A percentile compares a stretch with the other conserved stretches of the same genome.
phyloP scores from a whole-genome alignment of 768 basidiomycete genomes.

The Lyophyllum semitale region DNA sequence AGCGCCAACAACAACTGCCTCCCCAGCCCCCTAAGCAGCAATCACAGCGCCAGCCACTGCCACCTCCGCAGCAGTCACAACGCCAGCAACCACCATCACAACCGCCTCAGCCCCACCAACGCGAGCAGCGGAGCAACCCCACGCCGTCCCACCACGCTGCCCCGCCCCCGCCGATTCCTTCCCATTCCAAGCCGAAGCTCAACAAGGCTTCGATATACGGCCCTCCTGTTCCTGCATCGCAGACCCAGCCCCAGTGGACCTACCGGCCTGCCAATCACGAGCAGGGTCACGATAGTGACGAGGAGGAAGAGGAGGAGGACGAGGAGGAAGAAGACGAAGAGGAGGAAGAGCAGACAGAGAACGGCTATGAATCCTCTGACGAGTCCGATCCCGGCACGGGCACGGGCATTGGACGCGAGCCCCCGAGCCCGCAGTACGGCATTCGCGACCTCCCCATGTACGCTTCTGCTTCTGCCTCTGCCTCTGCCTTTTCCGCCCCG shows the following conservation, averaged over 20 bases:
- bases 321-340: constrained; percentile 30
- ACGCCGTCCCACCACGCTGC: background rate
- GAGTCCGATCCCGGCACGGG: constrained; percentile 12
- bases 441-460: constrained; percentile 44
- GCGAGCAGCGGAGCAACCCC: background rate
- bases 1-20: constrained; percentile 15
- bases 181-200: constrained; percentile 14
- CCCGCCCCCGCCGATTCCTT: constrained; percentile 17
- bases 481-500: background rate
- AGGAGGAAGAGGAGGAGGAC: constrained; percentile 13
- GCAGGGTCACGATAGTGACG: background rate
- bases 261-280: background rate
- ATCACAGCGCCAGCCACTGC: background rate
- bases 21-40: background rate
- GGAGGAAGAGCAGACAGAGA: constrained; percentile 19
- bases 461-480: too few relatives aligned
- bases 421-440: constrained; percentile 42
- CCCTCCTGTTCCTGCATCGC: background rate
- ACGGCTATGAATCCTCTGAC: constrained; percentile 2
- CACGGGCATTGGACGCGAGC: background rate
- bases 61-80: background rate
- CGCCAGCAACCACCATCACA: background rate
- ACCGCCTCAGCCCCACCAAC: constrained; percentile 1
- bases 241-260: constrained; percentile 2
- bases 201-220: background rate